Evolutionary conservation across 371 early-diverging fungal species (phyloP).

Genomic region (Basidiobolus heterosporus): DNA sequence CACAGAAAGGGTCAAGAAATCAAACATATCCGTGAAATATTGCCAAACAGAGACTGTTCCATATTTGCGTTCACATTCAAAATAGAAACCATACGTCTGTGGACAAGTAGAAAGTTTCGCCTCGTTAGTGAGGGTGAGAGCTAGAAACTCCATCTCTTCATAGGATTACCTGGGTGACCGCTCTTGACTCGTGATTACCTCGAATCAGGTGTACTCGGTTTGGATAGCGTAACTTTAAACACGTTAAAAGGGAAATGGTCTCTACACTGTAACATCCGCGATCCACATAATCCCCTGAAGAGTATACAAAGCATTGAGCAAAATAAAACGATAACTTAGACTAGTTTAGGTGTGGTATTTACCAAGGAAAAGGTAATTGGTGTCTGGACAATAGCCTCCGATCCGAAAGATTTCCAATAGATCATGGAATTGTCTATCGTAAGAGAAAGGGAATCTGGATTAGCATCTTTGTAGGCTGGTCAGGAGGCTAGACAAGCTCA

Average conservation of each 20-base stretch:
- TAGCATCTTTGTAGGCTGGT: too few species aligned
- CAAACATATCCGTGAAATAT: slow-evolving; percentile 88
- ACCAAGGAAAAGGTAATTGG: slow-evolving; percentile 90
- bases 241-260: slow-evolving; percentile 76
- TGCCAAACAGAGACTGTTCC: slow-evolving; percentile 77
- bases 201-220: slow-evolving; percentile 79
- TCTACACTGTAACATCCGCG: slow-evolving; percentile 90
- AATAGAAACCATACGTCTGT: slow-evolving; percentile 91
- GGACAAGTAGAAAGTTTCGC: background rate
- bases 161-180: slow-evolving; percentile 58
- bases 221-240: slow-evolving; percentile 84
- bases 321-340: background rate
- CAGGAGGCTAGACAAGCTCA: background rate
- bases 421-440: slow-evolving; percentile 83
- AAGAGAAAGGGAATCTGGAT: background rate
- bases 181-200: slow-evolving; percentile 94
- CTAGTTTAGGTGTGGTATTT: slow-evolving; percentile 2
- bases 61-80: slow-evolving; percentile 88
- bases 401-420: slow-evolving; percentile 88
- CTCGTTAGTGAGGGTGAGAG: background rate
- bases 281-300: slow-evolving; percentile 90
- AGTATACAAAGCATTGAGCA: background rate
- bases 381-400: slow-evolving; percentile 80
- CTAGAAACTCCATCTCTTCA: background rate
- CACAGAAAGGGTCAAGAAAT: slow-evolving; percentile 77